phyloP scores from a whole-genome alignment of 2,329 filamentous ascomycete species.

The Aspergillus ibericus region DNA sequence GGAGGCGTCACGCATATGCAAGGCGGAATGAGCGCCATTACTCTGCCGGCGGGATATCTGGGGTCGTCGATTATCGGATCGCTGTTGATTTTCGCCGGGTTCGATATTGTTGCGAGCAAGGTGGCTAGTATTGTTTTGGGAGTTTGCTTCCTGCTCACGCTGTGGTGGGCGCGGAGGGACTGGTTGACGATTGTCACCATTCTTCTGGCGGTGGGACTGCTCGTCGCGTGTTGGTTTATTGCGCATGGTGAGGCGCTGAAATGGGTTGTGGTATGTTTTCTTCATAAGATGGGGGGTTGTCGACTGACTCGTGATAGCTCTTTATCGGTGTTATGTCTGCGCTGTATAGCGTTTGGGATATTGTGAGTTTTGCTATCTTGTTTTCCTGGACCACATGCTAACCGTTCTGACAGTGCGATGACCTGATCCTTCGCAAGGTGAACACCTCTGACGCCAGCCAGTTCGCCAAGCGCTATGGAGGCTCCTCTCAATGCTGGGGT shows the following conservation, averaged over 20 bases:
- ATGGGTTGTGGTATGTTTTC: constrained; percentile 62
- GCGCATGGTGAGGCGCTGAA: constrained; percentile 70
- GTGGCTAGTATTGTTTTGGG: constrained; percentile 72
- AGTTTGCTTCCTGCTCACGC: constrained; percentile 72
- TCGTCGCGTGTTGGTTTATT: constrained; percentile 79
- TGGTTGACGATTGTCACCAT: constrained; percentile 75
- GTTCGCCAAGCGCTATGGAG: constrained; percentile 75
- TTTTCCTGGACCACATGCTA: constrained; percentile 1
- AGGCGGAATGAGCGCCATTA: constrained; percentile 69
- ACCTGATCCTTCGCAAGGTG: constrained; percentile 76
- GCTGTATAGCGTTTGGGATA: constrained; percentile 81
- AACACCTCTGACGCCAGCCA: constrained; percentile 78
- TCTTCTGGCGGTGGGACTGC: constrained; percentile 66
- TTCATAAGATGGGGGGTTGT: neutral
- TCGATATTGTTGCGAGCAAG: constrained; percentile 78
- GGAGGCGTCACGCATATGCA: constrained; percentile 77
- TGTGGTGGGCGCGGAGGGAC: constrained; percentile 79
- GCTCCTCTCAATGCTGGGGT: constrained; percentile 79
- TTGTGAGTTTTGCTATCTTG: constrained; percentile 47
- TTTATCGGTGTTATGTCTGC: constrained; percentile 83
- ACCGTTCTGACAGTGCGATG: constrained; percentile 60
- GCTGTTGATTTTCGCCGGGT: constrained; percentile 75
- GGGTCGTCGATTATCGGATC: constrained; percentile 76
- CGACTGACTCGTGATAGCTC: constrained; percentile 45
- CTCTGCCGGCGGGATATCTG: constrained; percentile 74